These are phyloP conservation scores for Fonsecaea pugnacius DNA, from an alignment of 2,329 filamentous ascomycete species.

Conservation along the genomic window DNA sequence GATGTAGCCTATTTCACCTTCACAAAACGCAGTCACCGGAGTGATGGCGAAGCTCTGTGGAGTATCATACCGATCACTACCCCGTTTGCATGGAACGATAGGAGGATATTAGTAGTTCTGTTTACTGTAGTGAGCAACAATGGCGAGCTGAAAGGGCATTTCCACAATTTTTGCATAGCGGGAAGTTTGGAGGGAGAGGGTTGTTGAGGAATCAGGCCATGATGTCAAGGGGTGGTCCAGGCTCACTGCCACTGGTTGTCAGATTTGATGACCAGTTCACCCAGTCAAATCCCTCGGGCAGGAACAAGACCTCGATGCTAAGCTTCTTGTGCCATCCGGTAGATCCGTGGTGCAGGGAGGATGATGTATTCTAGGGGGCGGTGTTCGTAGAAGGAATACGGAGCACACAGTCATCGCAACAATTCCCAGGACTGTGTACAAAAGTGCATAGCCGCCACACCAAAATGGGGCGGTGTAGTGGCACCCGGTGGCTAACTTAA, in stretches of 20 bases:
- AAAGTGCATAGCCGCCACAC: background rate
- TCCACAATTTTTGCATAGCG: constrained; percentile 12
- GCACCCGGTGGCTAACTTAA: background rate
- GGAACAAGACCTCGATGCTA: background rate
- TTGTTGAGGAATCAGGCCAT: constrained; percentile 5
- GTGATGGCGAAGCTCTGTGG: constrained; percentile 11
- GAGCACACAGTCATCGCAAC: background rate
- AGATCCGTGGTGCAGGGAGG: constrained; percentile 6
- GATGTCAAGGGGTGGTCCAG: constrained; percentile 9
- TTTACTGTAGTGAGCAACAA: background rate
- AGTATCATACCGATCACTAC: constrained; percentile 8
- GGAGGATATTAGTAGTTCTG: constrained; percentile 7
- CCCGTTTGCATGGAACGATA: background rate
- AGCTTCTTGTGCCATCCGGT: constrained; percentile 10
- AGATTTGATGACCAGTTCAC: background rate
- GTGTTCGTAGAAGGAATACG: background rate
- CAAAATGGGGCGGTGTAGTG: background rate
- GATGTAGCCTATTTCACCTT: constrained; percentile 6
- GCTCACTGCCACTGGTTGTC: background rate
- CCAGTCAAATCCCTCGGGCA: constrained; percentile 3
- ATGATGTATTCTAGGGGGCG: background rate
- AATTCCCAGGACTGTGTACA: background rate
- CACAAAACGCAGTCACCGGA: constrained; percentile 1
- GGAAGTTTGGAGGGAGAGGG: background rate
- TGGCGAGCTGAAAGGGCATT: constrained; percentile 15